Evolutionary conservation across 768 basidiomycete genomes (phyloP).

Genomic region (Tremella yokohamensis): DNA sequence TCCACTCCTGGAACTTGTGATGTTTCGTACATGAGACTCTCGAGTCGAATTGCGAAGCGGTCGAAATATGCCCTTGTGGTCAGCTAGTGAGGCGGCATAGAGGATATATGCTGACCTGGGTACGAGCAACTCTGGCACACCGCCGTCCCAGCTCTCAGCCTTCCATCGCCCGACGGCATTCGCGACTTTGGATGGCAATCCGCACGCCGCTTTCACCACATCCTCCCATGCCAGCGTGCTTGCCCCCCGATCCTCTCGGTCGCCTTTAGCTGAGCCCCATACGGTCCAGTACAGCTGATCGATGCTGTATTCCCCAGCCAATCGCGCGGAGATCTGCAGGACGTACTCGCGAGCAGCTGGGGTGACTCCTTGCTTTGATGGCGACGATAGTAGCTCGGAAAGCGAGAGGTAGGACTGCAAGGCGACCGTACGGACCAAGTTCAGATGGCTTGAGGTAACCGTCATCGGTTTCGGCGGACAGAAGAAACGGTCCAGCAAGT

Average conservation of each 20-base stretch:
- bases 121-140: slow-evolving; percentile 57
- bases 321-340: slow-evolving; percentile 58
- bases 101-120: slow-evolving; percentile 31
- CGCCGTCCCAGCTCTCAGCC: slow-evolving; percentile 46
- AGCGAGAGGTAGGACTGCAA: slow-evolving; percentile 63
- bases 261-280: slow-evolving; percentile 50
- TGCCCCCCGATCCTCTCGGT: slow-evolving; percentile 19
- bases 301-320: slow-evolving; percentile 64
- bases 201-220: slow-evolving; percentile 62
- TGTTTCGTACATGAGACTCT: slow-evolving; percentile 40
- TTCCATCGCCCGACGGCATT: slow-evolving; percentile 60
- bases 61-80: slow-evolving; percentile 31
- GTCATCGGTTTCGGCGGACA: slow-evolving; percentile 10
- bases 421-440: slow-evolving; percentile 16
- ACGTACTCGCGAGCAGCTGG: slow-evolving; percentile 50
- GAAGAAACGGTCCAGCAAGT: slow-evolving; percentile 66
- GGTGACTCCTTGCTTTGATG: slow-evolving; percentile 3
- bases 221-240: slow-evolving; percentile 65
- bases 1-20: slow-evolving; percentile 21
- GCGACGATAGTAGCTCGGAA: slow-evolving; percentile 56
- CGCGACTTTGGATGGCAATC: slow-evolving; percentile 72
- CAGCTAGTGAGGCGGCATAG: slow-evolving; percentile 8
- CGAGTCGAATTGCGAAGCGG: slow-evolving; percentile 21
- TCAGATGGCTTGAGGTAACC: not conserved
- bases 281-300: slow-evolving; percentile 63